Evolutionary conservation across 2,329 filamentous ascomycete genomes (phyloP).

Genomic region (Camptophora hylomeconis): DNA sequence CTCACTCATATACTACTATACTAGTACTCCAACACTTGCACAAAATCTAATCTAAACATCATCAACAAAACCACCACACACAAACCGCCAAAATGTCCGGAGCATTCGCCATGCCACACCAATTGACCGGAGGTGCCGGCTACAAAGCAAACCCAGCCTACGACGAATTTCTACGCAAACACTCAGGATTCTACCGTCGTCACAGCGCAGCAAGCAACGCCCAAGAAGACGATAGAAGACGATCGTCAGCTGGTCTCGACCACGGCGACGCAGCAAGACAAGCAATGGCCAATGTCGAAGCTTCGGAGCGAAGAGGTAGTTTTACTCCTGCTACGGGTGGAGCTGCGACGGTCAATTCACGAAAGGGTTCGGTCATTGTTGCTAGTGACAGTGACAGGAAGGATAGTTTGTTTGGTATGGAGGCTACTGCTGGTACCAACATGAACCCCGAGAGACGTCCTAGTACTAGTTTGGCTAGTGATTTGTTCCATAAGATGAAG

Average conservation of each 20-base stretch:
- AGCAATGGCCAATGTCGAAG: slow-evolving; percentile 11
- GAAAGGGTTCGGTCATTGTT: slow-evolving; percentile 17
- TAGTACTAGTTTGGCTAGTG: slow-evolving; percentile 15
- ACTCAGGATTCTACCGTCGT: slow-evolving; percentile 16
- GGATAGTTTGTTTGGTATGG: slow-evolving; percentile 16
- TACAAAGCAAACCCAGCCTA: slow-evolving; percentile 17
- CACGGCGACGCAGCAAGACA: slow-evolving; percentile 9
- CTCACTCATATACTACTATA: too few relatives aligned
- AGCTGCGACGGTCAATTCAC: slow-evolving; percentile 11
- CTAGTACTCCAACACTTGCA: too few relatives aligned
- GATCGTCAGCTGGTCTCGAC: slow-evolving; percentile 12
- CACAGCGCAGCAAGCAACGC: slow-evolving; percentile 16
- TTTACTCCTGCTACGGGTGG: slow-evolving; percentile 9
- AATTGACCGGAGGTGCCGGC: slow-evolving; percentile 15
- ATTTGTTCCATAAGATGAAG: slow-evolving; percentile 16
- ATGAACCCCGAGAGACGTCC: slow-evolving; percentile 13
- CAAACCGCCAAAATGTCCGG: slow-evolving; percentile 15
- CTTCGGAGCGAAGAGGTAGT: slow-evolving; percentile 7
- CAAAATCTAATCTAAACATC: too few relatives aligned
- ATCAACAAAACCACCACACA: too few relatives aligned
- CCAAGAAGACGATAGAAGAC: slow-evolving; percentile 14
- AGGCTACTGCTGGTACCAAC: slow-evolving; percentile 12
- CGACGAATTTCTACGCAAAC: slow-evolving; percentile 17
- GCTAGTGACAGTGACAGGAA: slow-evolving; percentile 15
- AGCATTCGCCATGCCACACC: slow-evolving; percentile 16